Evolutionary conservation across 2,329 filamentous ascomycete genomes (phyloP), one percentile per base, ranked within the genome.

Genomic region (Pyrenophora graminea): DNA sequence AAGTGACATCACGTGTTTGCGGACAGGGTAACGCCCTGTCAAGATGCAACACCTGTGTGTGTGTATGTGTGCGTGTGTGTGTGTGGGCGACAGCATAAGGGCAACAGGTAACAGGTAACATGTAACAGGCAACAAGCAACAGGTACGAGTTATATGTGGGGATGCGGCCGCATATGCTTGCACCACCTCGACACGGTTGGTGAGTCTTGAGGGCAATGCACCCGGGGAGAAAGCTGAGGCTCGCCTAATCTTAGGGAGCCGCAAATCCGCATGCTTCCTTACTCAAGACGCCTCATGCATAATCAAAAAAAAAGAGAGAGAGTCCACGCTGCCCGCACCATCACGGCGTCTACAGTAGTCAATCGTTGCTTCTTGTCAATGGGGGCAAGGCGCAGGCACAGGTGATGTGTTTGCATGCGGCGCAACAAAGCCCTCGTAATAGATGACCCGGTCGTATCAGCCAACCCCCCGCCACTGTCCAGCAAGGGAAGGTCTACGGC

Each of bases 381-480:
- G 27, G 7, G 27, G 27, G 5, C 25, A 30, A 63, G 15, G 15
- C 15, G 15, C 15, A 15, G 15, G 15, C 15, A 15, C 56, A 53
- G 40, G 39, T 52, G 45, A 53, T 45, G 44, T 53, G 33, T 45
- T 48, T 64, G 65, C 63, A 68, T 63, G 59, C 62, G 52, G 59
- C 62, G 58, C 56, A 58, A 59, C 46, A 53, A 53, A 53, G 23
- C 59, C 54, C 57, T 62, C 39, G 55, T 62, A 60, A 63, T 59
- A 62, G 58, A 46, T 34, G 45, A 51, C 40, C 41, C 39, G 47
- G 39, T 43, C 54, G 50, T 42, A 52, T 59, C 45, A 60, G 55
- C 61, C 54, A 64, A 66, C 64, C 6, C 6, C 68, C 68, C 68
- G 65, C 68, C 69, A 63, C 37, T 48, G 55, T 61, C 62, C 55